phyloP scores from a whole-genome alignment of 129 eudicot genomes.

The Smallanthus sonchifolius region DNA sequence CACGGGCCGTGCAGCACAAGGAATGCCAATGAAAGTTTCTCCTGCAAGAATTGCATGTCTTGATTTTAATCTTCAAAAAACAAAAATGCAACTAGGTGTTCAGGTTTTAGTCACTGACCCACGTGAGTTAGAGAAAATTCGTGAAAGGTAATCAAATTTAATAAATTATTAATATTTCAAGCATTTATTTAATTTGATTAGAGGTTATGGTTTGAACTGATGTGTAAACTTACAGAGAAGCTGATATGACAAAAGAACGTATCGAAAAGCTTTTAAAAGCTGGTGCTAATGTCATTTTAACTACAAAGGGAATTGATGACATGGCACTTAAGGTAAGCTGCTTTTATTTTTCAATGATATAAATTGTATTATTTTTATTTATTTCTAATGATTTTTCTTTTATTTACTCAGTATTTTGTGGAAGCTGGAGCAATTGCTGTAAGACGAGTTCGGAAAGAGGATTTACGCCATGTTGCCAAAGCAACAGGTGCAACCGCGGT shows the following conservation, averaged over 20 bases:
- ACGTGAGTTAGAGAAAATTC: conserved; percentile 94
- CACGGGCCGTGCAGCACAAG: conserved; percentile 99
- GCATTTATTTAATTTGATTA: neutral
- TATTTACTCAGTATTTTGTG: conserved; percentile 76
- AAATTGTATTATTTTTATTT: neutral
- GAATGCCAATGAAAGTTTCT: conserved; percentile 90
- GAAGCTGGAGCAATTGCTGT: conserved; percentile 99
- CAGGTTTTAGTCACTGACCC: conserved; percentile 96
- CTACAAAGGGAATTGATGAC: conserved; percentile 98
- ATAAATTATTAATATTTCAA: neutral
- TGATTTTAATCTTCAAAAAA: conserved; percentile 93
- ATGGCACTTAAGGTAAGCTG: conserved; percentile 85
- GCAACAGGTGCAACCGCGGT: conserved; percentile 97
- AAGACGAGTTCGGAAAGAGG: conserved; percentile 92
- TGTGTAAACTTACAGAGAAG: conserved; percentile 53
- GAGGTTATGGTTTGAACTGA: neutral
- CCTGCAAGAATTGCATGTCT: conserved; percentile 98
- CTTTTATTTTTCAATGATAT: neutral
- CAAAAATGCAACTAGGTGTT: conserved; percentile 98
- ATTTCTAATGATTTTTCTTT: conserved; percentile 2
- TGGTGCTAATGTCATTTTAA: conserved; percentile 94
- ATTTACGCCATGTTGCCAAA: conserved; percentile 96
- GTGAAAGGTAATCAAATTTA: conserved; percentile 60
- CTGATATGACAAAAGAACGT: conserved; percentile 97
- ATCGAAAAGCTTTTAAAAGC: conserved; percentile 91